phyloP scores from a whole-genome alignment of 2,329 filamentous ascomycete genomes.

The Trichoderma hamatum region DNA sequence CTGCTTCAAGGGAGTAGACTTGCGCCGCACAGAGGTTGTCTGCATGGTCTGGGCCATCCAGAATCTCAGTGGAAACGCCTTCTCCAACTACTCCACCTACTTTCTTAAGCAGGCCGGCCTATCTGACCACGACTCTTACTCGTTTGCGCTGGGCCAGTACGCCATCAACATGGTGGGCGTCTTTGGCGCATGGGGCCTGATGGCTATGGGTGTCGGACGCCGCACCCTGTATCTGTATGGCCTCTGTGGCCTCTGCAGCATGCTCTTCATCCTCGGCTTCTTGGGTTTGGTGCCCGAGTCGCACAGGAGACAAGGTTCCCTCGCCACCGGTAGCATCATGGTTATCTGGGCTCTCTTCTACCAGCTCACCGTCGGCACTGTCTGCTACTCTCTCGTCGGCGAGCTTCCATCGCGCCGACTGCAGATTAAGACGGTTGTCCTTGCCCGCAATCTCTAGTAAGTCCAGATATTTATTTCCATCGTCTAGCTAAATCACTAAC shows the following conservation, averaged over 20 bases:
- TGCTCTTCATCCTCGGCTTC: conserved; percentile 85
- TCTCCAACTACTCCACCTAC: conserved; percentile 68
- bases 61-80: conserved; percentile 65
- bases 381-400: conserved; percentile 85
- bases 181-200: conserved; percentile 79
- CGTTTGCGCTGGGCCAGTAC: conserved; percentile 66
- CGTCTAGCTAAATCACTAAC: background rate
- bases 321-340: conserved; percentile 86
- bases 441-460: conserved; percentile 76
- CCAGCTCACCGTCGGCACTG: conserved; percentile 84
- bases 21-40: conserved; percentile 74
- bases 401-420: conserved; percentile 82
- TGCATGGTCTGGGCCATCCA: conserved; percentile 68
- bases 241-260: conserved; percentile 69
- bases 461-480: conserved; percentile 33
- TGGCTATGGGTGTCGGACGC: conserved; percentile 74
- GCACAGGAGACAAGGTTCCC: conserved; percentile 62
- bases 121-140: conserved; percentile 54
- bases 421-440: conserved; percentile 88
- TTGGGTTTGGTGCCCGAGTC: conserved; percentile 69
- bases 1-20: conserved; percentile 79
- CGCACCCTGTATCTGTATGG: conserved; percentile 77
- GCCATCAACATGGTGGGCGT: conserved; percentile 79
- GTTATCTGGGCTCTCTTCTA: conserved; percentile 80
- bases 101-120: conserved; percentile 65